Base-by-base conservation (phyloP, 352 stramenopile species). In the Thraustochytrium striatum region DNA sequence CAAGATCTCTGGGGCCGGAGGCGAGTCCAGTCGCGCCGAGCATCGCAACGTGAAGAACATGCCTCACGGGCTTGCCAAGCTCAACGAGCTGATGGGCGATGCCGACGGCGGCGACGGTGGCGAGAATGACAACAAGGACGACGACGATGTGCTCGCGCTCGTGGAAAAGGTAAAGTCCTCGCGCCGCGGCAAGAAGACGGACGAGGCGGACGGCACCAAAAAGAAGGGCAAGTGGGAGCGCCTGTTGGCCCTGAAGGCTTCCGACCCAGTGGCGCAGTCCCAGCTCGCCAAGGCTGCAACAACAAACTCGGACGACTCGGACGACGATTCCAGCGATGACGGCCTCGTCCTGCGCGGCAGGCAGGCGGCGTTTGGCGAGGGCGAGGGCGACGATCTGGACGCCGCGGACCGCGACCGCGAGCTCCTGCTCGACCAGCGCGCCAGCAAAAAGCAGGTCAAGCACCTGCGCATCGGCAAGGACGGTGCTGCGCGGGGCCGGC, bases 21-120 rank as follows among this genome's bases (percentile, higher is more conserved):
- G 62, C 32, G 69, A 50, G 11, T n/a, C 39, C 3, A 44, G 57
- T n/a, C 53, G 53, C 25, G 53, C 83, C 5, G 47, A 62, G 47
- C 38, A 58, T 47, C 79, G 87, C 50, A 85, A 88, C 59, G 96
- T 96, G 83, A 99, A 99, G 85, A 98, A 99, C 85, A 90, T 96
- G 2, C 98, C 98, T 86, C 91, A 92, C 41, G 98, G 97, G 83
- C 85, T 99, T 25, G 88, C 97, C 83, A 89, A 94, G 85, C 89
- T 99, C 8, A 98, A 98, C 82, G 94, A 98, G 55, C 96, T 98
- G 84, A 98, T 99, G 81, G 96, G 97, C 82, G 69, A 80, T 65
- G 25, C 39, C 19, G 75, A 87, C 61, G 70, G 70, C 2, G 78
- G 81, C n/a, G 83, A 89, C 3, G 85, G 86, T n/a, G 72, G 75